These are phyloP conservation scores for Oryza officinalis DNA, from an alignment of 176 grass and related monocot genomes.

Conservation along the genomic window DNA sequence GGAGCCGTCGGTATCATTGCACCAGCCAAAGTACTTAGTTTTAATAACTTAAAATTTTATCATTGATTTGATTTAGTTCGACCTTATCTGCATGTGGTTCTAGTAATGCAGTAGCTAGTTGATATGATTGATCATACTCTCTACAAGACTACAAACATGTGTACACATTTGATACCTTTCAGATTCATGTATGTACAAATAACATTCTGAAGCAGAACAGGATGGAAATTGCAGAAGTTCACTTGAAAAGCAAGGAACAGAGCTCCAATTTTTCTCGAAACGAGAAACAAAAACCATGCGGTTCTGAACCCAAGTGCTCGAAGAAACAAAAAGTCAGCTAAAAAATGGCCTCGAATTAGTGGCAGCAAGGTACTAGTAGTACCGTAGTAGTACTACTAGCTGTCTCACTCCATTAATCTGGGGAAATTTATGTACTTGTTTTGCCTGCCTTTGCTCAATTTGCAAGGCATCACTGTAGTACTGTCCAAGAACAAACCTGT, in stretches of 20 bases:
- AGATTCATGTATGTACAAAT: neutral
- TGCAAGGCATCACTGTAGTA: conserved; percentile 19
- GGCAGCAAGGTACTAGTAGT: neutral
- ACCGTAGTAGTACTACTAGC: neutral
- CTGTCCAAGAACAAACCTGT: neutral
- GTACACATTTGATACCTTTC: neutral
- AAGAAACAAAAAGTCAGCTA: conserved; percentile 13
- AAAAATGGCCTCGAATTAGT: neutral
- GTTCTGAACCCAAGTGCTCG: conserved; percentile 4
- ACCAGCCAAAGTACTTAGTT: neutral
- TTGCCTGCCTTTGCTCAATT: conserved; percentile 30
- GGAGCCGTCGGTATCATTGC: conserved; percentile 12
- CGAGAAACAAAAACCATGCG: neutral
- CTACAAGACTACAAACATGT: neutral
- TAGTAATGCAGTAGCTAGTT: neutral
- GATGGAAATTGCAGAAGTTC: neutral
- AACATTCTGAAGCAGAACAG: neutral
- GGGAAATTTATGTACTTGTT: neutral
- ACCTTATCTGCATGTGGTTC: neutral
- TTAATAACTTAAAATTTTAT: neutral
- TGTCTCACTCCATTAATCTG: conserved; percentile 21
- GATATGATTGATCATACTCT: neutral
- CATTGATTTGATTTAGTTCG: conserved; percentile 20
- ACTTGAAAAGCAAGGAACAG: conserved; percentile 26
- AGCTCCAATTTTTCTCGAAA: conserved; percentile 28